Evolutionary conservation across 1,284 basidiomycete genomes (phyloP).

Genomic region (Xerocomus amazonicus): DNA sequence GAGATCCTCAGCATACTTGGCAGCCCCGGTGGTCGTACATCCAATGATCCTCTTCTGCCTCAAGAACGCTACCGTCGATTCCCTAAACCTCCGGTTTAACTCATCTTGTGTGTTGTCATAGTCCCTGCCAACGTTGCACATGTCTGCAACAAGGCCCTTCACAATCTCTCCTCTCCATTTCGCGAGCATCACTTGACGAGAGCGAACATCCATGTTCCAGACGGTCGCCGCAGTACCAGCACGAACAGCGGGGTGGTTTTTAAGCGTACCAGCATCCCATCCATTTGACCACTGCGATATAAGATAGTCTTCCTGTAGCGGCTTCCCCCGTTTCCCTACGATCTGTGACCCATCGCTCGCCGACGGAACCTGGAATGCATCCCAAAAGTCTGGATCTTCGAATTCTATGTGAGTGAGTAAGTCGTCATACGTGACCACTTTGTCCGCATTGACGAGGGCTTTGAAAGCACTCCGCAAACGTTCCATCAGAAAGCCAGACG

Average conservation of each 20-base stretch:
- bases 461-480: slow-evolving; percentile 35
- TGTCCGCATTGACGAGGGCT: slow-evolving; percentile 25
- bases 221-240: slow-evolving; percentile 26
- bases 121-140: slow-evolving; percentile 36
- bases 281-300: slow-evolving; percentile 46
- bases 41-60: slow-evolving; percentile 56
- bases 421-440: slow-evolving; percentile 21
- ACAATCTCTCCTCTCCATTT: slow-evolving; percentile 44
- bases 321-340: slow-evolving; percentile 40
- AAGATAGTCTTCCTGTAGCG: slow-evolving; percentile 39
- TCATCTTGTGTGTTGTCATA: slow-evolving; percentile 43
- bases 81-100: slow-evolving; percentile 37
- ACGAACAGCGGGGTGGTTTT: slow-evolving; percentile 24
- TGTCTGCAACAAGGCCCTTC: slow-evolving; percentile 33
- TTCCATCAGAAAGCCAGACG: slow-evolving; percentile 20
- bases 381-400: slow-evolving; percentile 40
- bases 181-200: slow-evolving; percentile 32
- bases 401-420: slow-evolving; percentile 45
- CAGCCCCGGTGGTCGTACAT: slow-evolving; percentile 66
- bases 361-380: slow-evolving; percentile 48
- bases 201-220: slow-evolving; percentile 42
- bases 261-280: slow-evolving; percentile 42
- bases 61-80: slow-evolving; percentile 38
- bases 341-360: slow-evolving; percentile 39
- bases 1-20: slow-evolving; percentile 51